Base-by-base conservation (phyloP, 345 rosid species). In the Pelargonium nanum region DNA sequence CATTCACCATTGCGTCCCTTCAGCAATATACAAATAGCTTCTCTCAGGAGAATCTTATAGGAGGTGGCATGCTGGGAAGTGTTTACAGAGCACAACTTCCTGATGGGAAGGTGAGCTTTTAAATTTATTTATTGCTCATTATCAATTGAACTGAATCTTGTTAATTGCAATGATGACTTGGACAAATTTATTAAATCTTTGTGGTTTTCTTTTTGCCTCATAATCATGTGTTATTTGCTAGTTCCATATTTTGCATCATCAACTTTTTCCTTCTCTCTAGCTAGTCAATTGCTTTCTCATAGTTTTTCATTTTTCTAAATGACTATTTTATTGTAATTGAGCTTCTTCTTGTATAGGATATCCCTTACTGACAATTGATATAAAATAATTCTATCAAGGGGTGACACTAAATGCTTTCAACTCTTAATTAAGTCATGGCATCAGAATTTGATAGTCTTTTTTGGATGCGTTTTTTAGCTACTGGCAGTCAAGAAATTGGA, bases 11-110 rank as follows among this genome's bases (percentile, higher is more conserved):
- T 66, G 99, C 99, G 50, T 83, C 85, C 60, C 99, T 94, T 81
- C 99, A 94, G 70, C 96, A 86, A 66, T 88, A 78, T 66, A 94
- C 99, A 22, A 86, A 86, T 61, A 94, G 99, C 86, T 94, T 94
- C 79, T 82, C 96, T 70, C 95, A 78, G 75, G 97, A 90, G 61
- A 94, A 88, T 77, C 74, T 84, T 57, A 75, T 94, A 24, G 97
- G 96, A 66, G 72, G 76, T 5, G 99, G 99, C 66, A 94, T 86
- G 96, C 89, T 94, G 26, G 99, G 99, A 55, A 85, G 69, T 74
- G 96, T 94, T 65, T 94, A 90, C 58, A 78, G 81, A 68, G 99
- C 99, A 61, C 77, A 85, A 67, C 91, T 86, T 77, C 89, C 97
- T 48, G 65, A 71, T 60, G 88, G 88, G 51, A 94, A 86, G 95